These are phyloP conservation scores for Heliamphora exappendiculata DNA, from an alignment of 148 eudicot species.

Conservation along the genomic window DNA sequence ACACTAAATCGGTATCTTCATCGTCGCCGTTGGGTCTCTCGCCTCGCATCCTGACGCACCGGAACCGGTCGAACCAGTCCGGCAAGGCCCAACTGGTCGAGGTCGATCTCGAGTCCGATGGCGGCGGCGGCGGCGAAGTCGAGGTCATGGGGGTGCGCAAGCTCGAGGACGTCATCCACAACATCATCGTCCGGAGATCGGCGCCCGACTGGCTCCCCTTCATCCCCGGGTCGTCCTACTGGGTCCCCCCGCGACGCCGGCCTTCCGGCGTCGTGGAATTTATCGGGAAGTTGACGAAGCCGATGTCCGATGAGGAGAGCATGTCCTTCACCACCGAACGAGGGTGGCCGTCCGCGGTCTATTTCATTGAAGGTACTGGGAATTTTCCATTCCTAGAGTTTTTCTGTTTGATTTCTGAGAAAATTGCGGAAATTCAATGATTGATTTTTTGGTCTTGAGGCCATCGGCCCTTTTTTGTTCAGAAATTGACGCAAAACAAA, in stretches of 20 bases:
- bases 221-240: constrained; percentile 73
- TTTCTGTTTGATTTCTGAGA: background rate
- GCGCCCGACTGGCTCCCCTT: constrained; percentile 95
- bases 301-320: constrained; percentile 39
- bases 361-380: constrained; percentile 36
- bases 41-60: constrained; percentile 12
- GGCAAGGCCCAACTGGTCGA: constrained; percentile 45
- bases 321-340: constrained; percentile 32
- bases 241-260: constrained; percentile 58
- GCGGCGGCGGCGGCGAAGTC: background rate
- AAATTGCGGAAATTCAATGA: background rate
- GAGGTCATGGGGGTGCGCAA: constrained; percentile 22
- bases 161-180: constrained; percentile 62
- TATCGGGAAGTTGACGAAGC: constrained; percentile 39
- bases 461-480: background rate
- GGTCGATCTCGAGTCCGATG: constrained; percentile 39
- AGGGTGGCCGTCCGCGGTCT: constrained; percentile 64
- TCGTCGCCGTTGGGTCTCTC: constrained; percentile 4
- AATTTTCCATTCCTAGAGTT: background rate
- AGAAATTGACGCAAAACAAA: background rate
- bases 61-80: constrained; percentile 26
- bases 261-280: constrained; percentile 32
- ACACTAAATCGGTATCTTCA: background rate
- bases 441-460: background rate
- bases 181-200: constrained; percentile 56